phyloP scores from a whole-genome alignment of 169 alveolate species.

The Eimeria brunetti region DNA sequence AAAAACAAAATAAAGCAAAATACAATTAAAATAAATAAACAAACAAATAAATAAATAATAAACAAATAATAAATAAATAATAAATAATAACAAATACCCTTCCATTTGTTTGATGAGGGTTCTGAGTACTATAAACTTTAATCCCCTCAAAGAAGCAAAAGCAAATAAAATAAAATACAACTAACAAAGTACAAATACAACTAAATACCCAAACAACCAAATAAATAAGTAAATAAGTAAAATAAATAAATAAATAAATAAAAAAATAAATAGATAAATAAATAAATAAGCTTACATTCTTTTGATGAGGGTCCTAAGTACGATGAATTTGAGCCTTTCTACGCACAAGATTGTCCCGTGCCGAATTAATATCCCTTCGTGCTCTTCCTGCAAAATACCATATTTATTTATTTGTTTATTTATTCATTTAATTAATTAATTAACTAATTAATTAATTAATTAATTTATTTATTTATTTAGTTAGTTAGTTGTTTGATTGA shows the following conservation, averaged over 20 bases:
- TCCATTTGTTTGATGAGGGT: constrained; percentile 87
- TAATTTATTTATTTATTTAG: too few relatives aligned
- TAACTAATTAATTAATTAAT: too few relatives aligned
- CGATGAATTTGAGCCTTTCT: constrained; percentile 89
- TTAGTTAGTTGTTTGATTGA: too few relatives aligned
- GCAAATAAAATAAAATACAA: background rate
- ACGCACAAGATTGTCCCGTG: constrained; percentile 91
- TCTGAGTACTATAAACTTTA: constrained; percentile 88
- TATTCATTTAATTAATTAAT: too few relatives aligned
- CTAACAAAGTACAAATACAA: background rate
- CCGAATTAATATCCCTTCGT: constrained; percentile 81
- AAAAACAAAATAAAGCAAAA: background rate
- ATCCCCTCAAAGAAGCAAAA: constrained; percentile 81
- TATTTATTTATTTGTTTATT: too few relatives aligned
- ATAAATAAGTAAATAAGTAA: too few relatives aligned
- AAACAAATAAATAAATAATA: too few relatives aligned
- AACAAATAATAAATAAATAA: too few relatives aligned
- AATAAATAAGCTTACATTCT: constrained; percentile 86
- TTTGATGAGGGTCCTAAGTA: constrained; percentile 88
- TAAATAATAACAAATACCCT: constrained; percentile 18
- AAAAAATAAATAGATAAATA: too few relatives aligned
- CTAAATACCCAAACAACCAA: background rate
- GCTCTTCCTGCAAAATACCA: constrained; percentile 77
- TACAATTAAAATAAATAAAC: too few relatives aligned
- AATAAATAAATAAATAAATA: too few relatives aligned